Conservation (phyloP, 495 filamentous ascomycete species). For the Geopyxis carbonaria region DNA sequence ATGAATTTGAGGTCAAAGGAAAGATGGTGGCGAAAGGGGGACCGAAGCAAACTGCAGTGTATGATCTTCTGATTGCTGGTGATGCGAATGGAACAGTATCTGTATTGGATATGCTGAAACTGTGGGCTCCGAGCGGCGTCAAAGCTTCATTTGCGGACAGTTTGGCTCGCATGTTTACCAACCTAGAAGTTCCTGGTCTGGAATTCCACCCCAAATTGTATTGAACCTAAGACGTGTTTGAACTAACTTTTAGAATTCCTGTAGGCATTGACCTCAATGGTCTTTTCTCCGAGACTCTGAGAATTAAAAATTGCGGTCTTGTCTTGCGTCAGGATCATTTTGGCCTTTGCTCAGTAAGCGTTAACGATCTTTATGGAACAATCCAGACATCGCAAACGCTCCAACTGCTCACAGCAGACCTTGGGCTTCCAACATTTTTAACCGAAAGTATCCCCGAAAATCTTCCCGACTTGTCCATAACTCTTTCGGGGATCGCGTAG, state of each 20-base stretch:
- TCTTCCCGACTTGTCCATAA: background rate
- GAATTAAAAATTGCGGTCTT: background rate
- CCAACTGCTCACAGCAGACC: background rate
- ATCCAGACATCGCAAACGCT: background rate
- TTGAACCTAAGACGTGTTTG: too few species aligned
- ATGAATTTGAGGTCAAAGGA: background rate
- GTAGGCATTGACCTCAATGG: background rate
- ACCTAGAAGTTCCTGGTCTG: too few species aligned
- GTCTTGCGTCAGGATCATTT: background rate
- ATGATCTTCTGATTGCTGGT: background rate
- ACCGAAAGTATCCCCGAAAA: background rate
- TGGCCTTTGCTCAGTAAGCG: background rate
- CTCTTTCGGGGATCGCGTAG: background rate
- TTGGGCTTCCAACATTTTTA: background rate
- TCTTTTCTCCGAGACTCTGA: background rate
- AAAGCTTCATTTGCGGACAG: too few species aligned
- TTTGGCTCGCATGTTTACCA: too few species aligned
- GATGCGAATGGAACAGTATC: background rate
- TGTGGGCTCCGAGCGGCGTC: background rate
- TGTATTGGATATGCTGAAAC: background rate
- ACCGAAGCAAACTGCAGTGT: background rate
- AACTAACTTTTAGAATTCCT: too few species aligned
- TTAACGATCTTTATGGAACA: background rate
- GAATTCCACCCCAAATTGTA: too few species aligned
- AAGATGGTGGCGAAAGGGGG: constrained; percentile 1